Conservation (phyloP, 768 basidiomycete species). For the Naganishia randhawae region DNA sequence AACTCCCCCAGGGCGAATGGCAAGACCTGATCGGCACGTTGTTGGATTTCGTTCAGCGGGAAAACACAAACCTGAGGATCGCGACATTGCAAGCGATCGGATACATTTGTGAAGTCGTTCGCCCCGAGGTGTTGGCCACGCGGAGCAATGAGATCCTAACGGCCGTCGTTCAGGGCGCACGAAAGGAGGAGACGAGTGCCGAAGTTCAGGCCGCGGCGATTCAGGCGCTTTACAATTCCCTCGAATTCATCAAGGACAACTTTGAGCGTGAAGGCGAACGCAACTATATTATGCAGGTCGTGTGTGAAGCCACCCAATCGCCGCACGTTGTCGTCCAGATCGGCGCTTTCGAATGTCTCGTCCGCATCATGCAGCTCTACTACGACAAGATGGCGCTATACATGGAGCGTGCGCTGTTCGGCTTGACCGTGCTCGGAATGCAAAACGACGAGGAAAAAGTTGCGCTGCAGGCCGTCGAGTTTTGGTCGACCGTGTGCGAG, state of each 20-base stretch:
- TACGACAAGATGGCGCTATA: constrained; percentile 99
- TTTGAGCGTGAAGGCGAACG: constrained; percentile 99
- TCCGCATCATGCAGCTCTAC: constrained; percentile 94
- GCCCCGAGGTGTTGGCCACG: constrained; percentile 82
- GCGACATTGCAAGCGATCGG: constrained; percentile 92
- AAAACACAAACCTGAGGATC: constrained; percentile 64
- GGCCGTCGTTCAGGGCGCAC: constrained; percentile 94
- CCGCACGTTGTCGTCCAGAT: constrained; percentile 75
- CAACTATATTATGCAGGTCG: constrained; percentile 99
- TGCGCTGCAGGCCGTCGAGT: constrained; percentile 93
- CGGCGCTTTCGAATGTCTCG: constrained; percentile 91
- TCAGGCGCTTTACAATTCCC: constrained; percentile 85
- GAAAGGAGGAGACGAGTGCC: constrained; percentile 84
- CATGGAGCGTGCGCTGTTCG: constrained; percentile 98
- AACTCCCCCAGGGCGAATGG: constrained; percentile 85
- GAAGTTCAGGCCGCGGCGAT: constrained; percentile 93
- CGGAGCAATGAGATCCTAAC: constrained; percentile 97
- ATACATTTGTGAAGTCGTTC: constrained; percentile 93
- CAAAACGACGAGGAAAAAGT: constrained; percentile 85
- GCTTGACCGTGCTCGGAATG: constrained; percentile 98
- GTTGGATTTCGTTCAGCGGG: constrained; percentile 72
- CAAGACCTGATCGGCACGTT: constrained; percentile 81
- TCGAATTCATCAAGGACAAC: constrained; percentile 96
- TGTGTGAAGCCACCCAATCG: constrained; percentile 96
- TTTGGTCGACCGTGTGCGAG: constrained; percentile 99